Evolutionary conservation across 2,329 filamentous ascomycete species (phyloP).

Genomic region (Talaromyces sp.): DNA sequence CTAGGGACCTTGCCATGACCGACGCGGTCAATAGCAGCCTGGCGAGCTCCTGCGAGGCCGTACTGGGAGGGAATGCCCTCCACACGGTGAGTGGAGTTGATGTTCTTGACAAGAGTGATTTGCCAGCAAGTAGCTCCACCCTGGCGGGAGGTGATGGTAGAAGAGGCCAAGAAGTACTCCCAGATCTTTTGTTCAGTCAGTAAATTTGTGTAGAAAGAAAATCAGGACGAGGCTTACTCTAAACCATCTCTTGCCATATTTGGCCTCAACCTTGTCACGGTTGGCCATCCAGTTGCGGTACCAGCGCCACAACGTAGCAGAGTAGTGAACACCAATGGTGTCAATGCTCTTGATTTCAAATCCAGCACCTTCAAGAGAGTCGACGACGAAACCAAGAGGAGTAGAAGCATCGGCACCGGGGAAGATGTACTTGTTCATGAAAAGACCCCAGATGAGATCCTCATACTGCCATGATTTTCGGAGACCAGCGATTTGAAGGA

Average conservation of each 20-base stretch:
- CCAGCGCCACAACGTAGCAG: slow-evolving; percentile 94
- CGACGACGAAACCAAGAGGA: slow-evolving; percentile 81
- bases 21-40: slow-evolving; percentile 39
- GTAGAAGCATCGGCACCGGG: slow-evolving; percentile 94
- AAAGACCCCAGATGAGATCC: slow-evolving; percentile 95
- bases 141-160: slow-evolving; percentile 79
- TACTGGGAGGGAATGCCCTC: slow-evolving; percentile 70
- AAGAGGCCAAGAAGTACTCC: slow-evolving; percentile 87
- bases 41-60: slow-evolving; percentile 64
- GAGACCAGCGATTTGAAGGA: slow-evolving; percentile 91
- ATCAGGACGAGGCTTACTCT: slow-evolving; percentile 60
- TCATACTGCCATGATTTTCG: slow-evolving; percentile 97
- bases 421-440: slow-evolving; percentile 99
- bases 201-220: not conserved
- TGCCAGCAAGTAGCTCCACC: slow-evolving; percentile 83
- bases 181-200: slow-evolving; percentile 60
- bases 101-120: slow-evolving; percentile 82
- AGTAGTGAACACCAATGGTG: slow-evolving; percentile 95
- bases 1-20: slow-evolving; percentile 36
- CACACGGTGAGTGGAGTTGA: slow-evolving; percentile 80
- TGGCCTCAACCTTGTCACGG: slow-evolving; percentile 84
- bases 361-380: slow-evolving; percentile 78
- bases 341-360: slow-evolving; percentile 91
- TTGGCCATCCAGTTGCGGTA: slow-evolving; percentile 98
- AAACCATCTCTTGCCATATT: slow-evolving; percentile 95